Evolutionary conservation across 139 green algal species (phyloP).

Genomic region (Chlorella sorokiniana): DNA sequence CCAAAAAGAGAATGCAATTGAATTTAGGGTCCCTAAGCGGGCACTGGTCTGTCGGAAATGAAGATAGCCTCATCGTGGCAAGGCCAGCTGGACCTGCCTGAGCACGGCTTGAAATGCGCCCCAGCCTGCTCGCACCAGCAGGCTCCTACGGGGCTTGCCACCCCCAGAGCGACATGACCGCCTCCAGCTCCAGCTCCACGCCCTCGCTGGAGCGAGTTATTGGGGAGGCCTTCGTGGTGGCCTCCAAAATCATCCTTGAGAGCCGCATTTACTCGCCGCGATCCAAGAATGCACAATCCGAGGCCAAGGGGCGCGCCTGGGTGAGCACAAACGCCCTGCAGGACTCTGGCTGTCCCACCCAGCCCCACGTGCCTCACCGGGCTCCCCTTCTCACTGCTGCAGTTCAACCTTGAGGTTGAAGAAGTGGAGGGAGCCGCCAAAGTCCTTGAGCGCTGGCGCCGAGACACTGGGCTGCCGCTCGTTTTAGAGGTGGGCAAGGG

Average conservation of each 20-base stretch:
- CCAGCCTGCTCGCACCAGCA: no score
- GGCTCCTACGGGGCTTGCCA: no score
- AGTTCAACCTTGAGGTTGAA: conserved; percentile 71
- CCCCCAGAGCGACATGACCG: background rate
- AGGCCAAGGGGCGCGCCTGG: background rate
- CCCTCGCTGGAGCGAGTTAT: background rate
- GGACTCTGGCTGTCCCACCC: background rate
- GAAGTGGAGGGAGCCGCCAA: conserved; percentile 49
- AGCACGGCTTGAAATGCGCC: no score
- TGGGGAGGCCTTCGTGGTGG: background rate
- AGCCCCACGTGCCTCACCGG: background rate
- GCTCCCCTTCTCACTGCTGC: background rate
- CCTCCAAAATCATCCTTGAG: background rate
- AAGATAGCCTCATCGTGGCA: no score
- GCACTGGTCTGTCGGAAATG: no score
- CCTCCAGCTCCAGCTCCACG: background rate
- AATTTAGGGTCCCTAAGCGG: no score
- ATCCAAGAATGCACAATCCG: background rate
- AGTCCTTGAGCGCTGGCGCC: conserved; percentile 51
- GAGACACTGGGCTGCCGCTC: conserved; percentile 43
- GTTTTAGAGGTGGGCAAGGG: conserved; percentile 15
- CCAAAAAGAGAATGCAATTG: no score
- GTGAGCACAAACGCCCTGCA: background rate
- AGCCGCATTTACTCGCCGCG: background rate
- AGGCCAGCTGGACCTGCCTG: no score